These are phyloP conservation scores for Nelumbo lutea DNA, from an alignment of 164 flowering plant species.

Conservation along the genomic window DNA sequence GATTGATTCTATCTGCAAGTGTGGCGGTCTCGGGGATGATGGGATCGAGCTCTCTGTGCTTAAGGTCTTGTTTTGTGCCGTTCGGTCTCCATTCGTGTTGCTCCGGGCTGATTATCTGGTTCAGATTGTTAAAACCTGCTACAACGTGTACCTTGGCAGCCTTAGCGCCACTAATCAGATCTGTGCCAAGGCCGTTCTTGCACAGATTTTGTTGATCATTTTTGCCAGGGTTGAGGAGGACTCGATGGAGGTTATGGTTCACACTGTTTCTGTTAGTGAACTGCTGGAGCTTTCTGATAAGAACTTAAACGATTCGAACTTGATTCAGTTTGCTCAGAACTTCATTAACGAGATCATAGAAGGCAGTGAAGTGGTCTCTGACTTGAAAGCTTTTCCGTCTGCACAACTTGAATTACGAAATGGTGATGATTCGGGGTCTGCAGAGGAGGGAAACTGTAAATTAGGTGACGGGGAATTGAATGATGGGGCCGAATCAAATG, in stretches of 20 bases:
- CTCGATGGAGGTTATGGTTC: conserved; percentile 39
- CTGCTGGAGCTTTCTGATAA: conserved; percentile 78
- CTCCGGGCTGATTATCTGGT: conserved; percentile 67
- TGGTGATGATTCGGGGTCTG: conserved; percentile 10
- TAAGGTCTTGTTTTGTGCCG: conserved; percentile 46
- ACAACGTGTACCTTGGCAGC: conserved; percentile 87
- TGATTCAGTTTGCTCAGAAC: conserved; percentile 65
- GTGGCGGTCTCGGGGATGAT: conserved; percentile 60
- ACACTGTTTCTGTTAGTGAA: conserved; percentile 48
- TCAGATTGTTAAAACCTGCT: conserved; percentile 70
- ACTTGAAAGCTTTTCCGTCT: conserved; percentile 9
- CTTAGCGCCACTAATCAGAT: conserved; percentile 81
- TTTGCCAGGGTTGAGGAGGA: conserved; percentile 73
- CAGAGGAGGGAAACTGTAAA: conserved; percentile 17
- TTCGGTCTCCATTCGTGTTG: conserved; percentile 50
- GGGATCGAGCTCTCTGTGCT: conserved; percentile 64
- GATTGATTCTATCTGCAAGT: conserved; percentile 58
- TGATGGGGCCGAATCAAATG: conserved; percentile 22
- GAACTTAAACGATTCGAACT: conserved; percentile 70
- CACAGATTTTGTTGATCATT: conserved; percentile 83
- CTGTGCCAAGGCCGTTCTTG: conserved; percentile 84
- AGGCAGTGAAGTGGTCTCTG: conserved; percentile 33
- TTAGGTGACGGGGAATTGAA: conserved; percentile 15
- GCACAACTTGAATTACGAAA: conserved; percentile 17
- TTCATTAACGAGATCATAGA: conserved; percentile 63